Conservation (phyloP, 345 rosid species). For the Cardamine chenopodiifolia region DNA sequence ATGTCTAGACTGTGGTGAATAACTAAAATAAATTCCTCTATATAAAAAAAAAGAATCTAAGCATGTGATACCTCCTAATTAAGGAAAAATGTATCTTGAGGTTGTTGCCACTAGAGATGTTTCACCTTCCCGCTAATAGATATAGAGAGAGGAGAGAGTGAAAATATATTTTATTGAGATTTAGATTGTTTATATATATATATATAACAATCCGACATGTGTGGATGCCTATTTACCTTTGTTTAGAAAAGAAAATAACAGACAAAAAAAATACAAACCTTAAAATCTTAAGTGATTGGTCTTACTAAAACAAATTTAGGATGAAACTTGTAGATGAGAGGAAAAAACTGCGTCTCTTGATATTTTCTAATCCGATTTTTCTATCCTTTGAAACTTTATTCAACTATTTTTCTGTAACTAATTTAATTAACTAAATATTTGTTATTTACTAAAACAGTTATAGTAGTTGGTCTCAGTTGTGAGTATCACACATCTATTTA, state of each 20-base stretch:
- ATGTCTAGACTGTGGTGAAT: too few species aligned
- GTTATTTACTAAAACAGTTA: not conserved
- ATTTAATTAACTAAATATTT: not conserved
- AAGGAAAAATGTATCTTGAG: too few species aligned
- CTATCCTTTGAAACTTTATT: not conserved
- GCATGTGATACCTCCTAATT: too few species aligned
- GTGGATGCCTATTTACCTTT: not conserved
- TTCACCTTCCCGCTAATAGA: not conserved
- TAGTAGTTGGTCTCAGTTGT: slow-evolving; percentile 13
- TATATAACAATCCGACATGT: not conserved
- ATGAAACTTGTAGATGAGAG: not conserved
- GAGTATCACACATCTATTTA: slow-evolving; percentile 16
- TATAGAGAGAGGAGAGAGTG: not conserved
- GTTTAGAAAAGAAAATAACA: not conserved
- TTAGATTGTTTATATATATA: not conserved
- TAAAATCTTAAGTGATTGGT: not conserved
- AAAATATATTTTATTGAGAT: not conserved
- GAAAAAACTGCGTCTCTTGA: not conserved
- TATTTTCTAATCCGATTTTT: slow-evolving; percentile 25
- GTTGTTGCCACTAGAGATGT: not conserved
- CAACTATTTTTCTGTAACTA: not conserved
- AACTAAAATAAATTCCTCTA: too few species aligned
- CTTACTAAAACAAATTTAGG: slow-evolving; percentile 1
- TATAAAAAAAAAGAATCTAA: too few species aligned
- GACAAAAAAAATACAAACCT: not conserved